phyloP scores from a whole-genome alignment of 2,329 filamentous ascomycete genomes.

The Cordyceps tenuipes region DNA sequence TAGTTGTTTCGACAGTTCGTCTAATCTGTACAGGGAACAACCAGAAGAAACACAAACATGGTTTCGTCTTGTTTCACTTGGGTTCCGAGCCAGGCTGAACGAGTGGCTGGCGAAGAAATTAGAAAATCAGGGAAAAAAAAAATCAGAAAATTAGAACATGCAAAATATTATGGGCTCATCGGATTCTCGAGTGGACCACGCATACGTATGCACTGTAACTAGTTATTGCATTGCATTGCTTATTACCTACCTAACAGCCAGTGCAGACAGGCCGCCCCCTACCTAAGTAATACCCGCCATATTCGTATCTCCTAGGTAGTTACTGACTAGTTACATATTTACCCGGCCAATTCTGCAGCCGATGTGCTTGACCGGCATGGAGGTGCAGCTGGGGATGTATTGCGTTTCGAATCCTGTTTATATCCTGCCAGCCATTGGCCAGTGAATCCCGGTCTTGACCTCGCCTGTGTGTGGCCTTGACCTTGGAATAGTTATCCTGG shows the following conservation, averaged over 20 bases:
- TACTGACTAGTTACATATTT: too few relatives aligned
- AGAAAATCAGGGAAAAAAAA: too few relatives aligned
- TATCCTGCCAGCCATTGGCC: background rate
- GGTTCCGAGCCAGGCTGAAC: background rate
- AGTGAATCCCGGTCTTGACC: background rate
- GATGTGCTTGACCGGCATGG: background rate
- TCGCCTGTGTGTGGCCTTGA: background rate
- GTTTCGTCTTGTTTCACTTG: background rate
- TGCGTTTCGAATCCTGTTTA: background rate
- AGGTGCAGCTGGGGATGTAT: background rate
- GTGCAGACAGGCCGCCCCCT: background rate
- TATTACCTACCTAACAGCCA: background rate
- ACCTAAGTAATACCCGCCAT: background rate
- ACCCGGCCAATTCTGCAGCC: background rate
- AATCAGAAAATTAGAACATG: too few relatives aligned
- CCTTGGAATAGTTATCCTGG: too few relatives aligned
- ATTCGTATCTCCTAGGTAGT: too few relatives aligned
- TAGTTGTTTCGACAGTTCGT: too few relatives aligned
- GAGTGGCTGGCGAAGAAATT: background rate
- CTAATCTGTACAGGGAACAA: background rate
- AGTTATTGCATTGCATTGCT: background rate
- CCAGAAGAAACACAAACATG: background rate
- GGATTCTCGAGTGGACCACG: background rate
- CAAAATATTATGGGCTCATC: background rate
- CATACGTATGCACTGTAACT: constrained; percentile 1